Base-by-base conservation (phyloP, 306 rosid genomes). In the Biancaea sappan region DNA sequence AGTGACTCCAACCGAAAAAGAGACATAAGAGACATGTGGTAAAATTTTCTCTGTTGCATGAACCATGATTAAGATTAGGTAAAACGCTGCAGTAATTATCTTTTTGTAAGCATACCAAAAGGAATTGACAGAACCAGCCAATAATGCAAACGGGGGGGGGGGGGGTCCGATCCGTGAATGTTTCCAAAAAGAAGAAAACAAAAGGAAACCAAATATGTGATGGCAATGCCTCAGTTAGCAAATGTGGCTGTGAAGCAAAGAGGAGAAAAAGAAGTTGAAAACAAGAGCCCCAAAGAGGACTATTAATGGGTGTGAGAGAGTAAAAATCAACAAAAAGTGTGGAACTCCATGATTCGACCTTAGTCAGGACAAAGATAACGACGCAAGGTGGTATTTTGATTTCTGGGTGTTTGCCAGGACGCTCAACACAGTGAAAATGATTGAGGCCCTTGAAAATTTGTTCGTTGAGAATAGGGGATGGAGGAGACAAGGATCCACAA, bases 401-500 rank as follows among this genome's bases (percentile, higher is more conserved):
- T 32, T 72, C 2, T 41, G 21, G 56, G 80, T 28, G 19, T 38
- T 54, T 16, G 34, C 47, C n/a, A 15, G 74, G 77, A 37, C 52
- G 24, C 53, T 66, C 5, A 16, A 7, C 56, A 50, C n/a, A 19
- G 21, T 8, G 59, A 71, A 80, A 77, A 83, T 77, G 82, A 77
- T 80, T 43, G 82, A 77, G 14, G 9, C 64, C 76, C 83, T 80
- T 77, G 73, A 76, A 63, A 62, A 25, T 35, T 54, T 62, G 40
- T 56, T 73, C 9, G 41, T 1, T 15, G 22, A 67, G 13, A 50
- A 43, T 3, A 61, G 8, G 2, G 13, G 21, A 29, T 26, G 66
- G 66, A 66, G 78, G 71, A 62, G 90, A 83, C 85, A 85, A 31
- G 53, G 69, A 82, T 79, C 62, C 22, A n/a, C n/a, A n/a, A 46